Conservation (phyloP, 2,329 filamentous ascomycete species). For the Colletotrichum truncatum region DNA sequence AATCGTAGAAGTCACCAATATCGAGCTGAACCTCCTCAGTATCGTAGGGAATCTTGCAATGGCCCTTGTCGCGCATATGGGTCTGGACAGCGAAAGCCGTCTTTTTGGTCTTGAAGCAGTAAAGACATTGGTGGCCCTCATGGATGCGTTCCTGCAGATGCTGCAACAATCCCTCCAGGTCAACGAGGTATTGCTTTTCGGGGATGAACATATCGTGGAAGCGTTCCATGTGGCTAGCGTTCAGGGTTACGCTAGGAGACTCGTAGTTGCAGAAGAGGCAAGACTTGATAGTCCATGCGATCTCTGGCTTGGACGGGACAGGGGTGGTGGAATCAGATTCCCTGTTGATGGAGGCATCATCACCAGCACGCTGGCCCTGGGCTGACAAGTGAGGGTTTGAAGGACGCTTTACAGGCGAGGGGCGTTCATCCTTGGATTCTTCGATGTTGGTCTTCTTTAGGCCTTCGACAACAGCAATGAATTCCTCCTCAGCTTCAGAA, state of each 20-base stretch:
- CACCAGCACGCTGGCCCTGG: constrained; percentile 50
- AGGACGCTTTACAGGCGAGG: constrained; percentile 64
- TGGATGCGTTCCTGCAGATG: constrained; percentile 84
- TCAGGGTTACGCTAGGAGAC: constrained; percentile 79
- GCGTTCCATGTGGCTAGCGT: constrained; percentile 88
- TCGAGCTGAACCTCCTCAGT: constrained; percentile 91
- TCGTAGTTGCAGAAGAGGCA: constrained; percentile 95
- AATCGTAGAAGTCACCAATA: constrained; percentile 97
- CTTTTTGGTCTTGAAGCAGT: constrained; percentile 84
- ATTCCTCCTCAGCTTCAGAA: constrained; percentile 77
- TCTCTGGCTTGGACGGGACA: constrained; percentile 44
- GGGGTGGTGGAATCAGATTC: constrained; percentile 55
- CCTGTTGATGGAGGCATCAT: constrained; percentile 46
- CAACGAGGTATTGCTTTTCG: constrained; percentile 83
- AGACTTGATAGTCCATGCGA: constrained; percentile 55
- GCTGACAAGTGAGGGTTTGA: constrained; percentile 58
- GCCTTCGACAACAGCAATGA: constrained; percentile 79
- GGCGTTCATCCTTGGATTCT: constrained; percentile 47
- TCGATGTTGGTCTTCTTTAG: constrained; percentile 79
- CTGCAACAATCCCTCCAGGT: constrained; percentile 82
- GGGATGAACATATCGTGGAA: constrained; percentile 97
- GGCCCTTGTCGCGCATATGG: constrained; percentile 96
- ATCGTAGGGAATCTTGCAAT: constrained; percentile 95
- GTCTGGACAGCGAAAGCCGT: constrained; percentile 86
- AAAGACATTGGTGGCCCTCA: constrained; percentile 84